Conservation (phyloP, 768 basidiomycete species). For the Lyophyllum shimeji region DNA sequence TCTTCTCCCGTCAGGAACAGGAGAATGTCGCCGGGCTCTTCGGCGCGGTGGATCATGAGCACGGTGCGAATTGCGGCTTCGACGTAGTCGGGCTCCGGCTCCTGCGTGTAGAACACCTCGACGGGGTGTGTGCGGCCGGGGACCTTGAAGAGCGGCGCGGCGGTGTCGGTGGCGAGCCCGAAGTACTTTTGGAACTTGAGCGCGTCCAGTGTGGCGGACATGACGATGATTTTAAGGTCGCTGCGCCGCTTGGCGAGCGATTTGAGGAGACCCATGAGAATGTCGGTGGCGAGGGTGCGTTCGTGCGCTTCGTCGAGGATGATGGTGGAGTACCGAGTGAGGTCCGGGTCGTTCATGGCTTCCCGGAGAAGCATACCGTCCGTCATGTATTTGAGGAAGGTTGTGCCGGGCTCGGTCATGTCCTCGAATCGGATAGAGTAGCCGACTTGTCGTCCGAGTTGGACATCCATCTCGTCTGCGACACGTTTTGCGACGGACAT, state of each 20-base stretch:
- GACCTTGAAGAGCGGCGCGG: constrained; percentile 84
- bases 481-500: constrained; percentile 99
- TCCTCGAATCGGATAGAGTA: constrained; percentile 99
- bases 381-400: constrained; percentile 99
- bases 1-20: constrained; percentile 98
- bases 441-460: constrained; percentile 92
- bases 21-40: constrained; percentile 90
- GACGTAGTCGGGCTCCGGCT: constrained; percentile 93
- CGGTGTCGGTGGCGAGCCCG: constrained; percentile 40
- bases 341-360: constrained; percentile 94
- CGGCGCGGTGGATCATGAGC: constrained; percentile 95
- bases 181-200: constrained; percentile 98
- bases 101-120: constrained; percentile 92
- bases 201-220: constrained; percentile 98
- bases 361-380: constrained; percentile 99
- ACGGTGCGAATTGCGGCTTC: constrained; percentile 97
- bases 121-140: constrained; percentile 95
- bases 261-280: constrained; percentile 97
- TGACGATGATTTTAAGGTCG: constrained; percentile 96
- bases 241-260: constrained; percentile 71
- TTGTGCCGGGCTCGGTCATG: constrained; percentile 85
- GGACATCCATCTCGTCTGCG: constrained; percentile 98
- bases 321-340: constrained; percentile 92
- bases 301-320: constrained; percentile 99
- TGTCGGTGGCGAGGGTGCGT: constrained; percentile 95